Evolutionary conservation across 2,329 filamentous ascomycete genomes (phyloP).

Genomic region (Ceratocystis eucalypticola): DNA sequence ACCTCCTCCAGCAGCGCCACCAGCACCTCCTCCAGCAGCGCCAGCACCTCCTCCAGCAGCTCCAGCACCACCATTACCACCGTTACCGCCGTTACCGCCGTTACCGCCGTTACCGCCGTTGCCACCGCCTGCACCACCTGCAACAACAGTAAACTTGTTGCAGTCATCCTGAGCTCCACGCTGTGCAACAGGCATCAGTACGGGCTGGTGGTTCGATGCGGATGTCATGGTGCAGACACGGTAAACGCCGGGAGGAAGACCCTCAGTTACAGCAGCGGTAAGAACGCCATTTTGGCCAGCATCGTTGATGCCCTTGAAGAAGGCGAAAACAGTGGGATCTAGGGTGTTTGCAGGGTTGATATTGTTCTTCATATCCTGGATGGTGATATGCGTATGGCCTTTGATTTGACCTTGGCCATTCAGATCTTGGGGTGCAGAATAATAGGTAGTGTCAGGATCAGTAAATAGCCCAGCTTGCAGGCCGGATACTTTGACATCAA

Average conservation of each 20-base stretch:
- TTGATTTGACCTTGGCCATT: constrained; percentile 37
- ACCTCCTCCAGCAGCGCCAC: constrained; percentile 18
- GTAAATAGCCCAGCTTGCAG: constrained; percentile 46
- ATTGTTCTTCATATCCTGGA: constrained; percentile 41
- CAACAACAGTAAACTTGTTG: constrained; percentile 42
- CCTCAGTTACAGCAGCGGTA: constrained; percentile 39
- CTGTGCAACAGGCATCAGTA: constrained; percentile 53
- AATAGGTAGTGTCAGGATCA: constrained; percentile 47
- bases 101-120: constrained; percentile 19
- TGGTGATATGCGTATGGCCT: constrained; percentile 46
- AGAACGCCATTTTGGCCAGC: constrained; percentile 41
- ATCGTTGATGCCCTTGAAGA: constrained; percentile 57
- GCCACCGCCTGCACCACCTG: constrained; percentile 22
- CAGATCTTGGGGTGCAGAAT: constrained; percentile 44
- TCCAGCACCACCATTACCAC: constrained; percentile 20
- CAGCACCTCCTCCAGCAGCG: constrained; percentile 20
- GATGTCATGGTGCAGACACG: constrained; percentile 51
- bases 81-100: constrained; percentile 21
- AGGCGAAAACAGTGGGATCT: constrained; percentile 41
- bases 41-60: constrained; percentile 20
- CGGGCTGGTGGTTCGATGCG: constrained; percentile 53
- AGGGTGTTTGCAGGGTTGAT: constrained; percentile 39
- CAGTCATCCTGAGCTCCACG: constrained; percentile 55
- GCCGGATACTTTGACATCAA: constrained; percentile 40
- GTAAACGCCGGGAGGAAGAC: constrained; percentile 49